These are phyloP conservation scores for Plasmodium coatneyi DNA, from an alignment of 169 alveolate species.

Conservation along the genomic window DNA sequence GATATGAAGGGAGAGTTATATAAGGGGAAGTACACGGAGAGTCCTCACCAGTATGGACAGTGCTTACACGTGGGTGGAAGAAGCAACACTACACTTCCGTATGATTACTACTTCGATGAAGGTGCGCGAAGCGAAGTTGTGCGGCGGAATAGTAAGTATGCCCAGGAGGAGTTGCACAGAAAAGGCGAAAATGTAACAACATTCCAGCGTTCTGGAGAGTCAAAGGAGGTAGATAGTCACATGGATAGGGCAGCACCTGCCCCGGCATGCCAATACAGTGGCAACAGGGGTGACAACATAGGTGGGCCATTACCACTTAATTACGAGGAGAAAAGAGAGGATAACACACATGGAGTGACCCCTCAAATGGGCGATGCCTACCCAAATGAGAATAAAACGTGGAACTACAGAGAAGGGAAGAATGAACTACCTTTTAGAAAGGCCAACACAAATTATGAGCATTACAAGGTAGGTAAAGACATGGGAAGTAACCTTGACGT, in stretches of 20 bases:
- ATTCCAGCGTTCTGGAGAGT: not conserved
- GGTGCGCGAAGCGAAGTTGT: not conserved
- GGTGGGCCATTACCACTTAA: not conserved
- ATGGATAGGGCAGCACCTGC: not conserved
- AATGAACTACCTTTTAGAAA: not conserved
- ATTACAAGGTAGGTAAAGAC: not conserved
- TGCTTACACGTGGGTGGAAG: not conserved
- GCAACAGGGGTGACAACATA: not conserved
- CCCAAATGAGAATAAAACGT: not conserved
- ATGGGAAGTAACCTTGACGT: not conserved
- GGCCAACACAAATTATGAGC: constrained; percentile 26
- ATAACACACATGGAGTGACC: not conserved
- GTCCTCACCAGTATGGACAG: not conserved
- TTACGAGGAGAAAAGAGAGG: not conserved
- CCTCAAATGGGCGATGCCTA: not conserved
- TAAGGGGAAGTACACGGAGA: not conserved
- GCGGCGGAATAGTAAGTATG: not conserved
- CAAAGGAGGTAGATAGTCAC: not conserved
- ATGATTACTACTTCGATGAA: not conserved
- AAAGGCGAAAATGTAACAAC: not conserved
- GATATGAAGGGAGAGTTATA: not conserved
- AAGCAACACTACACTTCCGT: not conserved
- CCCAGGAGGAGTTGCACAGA: not conserved
- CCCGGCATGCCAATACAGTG: not conserved
- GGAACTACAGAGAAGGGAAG: not conserved